Evolutionary conservation across 2,329 filamentous ascomycete species (phyloP), one percentile per base, ranked within the genome.

Genomic region (Aspergillus tanneri): DNA sequence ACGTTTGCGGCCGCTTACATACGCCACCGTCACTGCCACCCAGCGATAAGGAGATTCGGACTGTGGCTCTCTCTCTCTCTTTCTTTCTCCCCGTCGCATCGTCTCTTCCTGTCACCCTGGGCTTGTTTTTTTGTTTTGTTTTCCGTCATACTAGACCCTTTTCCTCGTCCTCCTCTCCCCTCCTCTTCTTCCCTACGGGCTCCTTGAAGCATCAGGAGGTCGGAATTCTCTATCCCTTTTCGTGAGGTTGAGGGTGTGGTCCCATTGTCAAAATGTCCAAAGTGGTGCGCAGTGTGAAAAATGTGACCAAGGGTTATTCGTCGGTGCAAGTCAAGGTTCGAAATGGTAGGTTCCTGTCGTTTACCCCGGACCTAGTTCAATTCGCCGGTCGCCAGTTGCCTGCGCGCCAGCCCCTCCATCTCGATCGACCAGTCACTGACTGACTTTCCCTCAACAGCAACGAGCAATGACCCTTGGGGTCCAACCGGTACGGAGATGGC

Each of bases 281-380:
- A 76, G 90, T 97, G 70, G 90, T 97, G 69, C 84, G 93, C 74
- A 95, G 89, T 70, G 91, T 97, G 66, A 97, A 96, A 78, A 99
- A 97, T 79, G 92, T 99, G 73, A 97, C 93, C 72, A 99, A 97
- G 78, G 93, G 93, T 63, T 99, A 99, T 71, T 96, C 92, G 27
- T 85, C 82, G 58, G 90, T 95, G 64, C 92, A 99, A 79, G 89
- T 97, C 72, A 97, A 97, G 78, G 93, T 99, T 72, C 86, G 91
- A 77, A 92, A 96, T 88, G 90, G 90, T 95, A 76, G 58, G 84
- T 74, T 46, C 38, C 7, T 21, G 27, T 12, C 38, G 25, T 14
- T 9, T 21, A 30, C 21, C 21, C 25, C 8, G 21, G 8, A 37
- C 35, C n/a, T 24, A 9, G 43, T 45, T 30, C 24, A 24, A 11